Conservation (phyloP, 768 basidiomycete species). For the Sporobolomyces pararoseus region DNA sequence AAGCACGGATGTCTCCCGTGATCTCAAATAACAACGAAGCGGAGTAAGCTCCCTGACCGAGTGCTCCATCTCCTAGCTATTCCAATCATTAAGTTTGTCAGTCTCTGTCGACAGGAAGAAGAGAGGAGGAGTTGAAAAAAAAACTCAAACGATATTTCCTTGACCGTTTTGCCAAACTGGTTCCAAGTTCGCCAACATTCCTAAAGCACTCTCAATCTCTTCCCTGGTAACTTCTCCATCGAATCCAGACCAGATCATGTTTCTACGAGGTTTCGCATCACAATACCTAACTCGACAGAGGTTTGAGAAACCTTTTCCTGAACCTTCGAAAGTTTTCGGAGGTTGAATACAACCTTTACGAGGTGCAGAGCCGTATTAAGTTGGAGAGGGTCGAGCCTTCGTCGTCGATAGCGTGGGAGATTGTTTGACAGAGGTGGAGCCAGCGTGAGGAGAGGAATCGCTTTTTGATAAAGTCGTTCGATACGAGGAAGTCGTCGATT, state of each 20-base stretch:
- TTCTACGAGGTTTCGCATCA: neutral
- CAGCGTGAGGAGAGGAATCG: neutral
- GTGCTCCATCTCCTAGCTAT: constrained; percentile 17
- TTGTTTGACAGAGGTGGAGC: neutral
- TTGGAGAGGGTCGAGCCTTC: neutral
- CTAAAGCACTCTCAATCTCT: constrained; percentile 36
- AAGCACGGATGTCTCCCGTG: constrained; percentile 32
- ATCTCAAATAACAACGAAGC: constrained; percentile 32
- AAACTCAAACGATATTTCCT: constrained; percentile 20
- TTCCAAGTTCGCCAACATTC: constrained; percentile 19
- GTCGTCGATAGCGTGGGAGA: neutral
- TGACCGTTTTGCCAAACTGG: constrained; percentile 27
- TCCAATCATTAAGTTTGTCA: neutral
- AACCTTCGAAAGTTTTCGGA: constrained; percentile 15
- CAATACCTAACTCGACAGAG: constrained; percentile 29
- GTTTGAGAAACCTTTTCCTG: constrained; percentile 6
- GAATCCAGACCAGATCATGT: constrained; percentile 25
- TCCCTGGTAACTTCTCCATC: constrained; percentile 23
- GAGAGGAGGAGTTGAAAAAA: neutral
- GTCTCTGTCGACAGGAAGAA: neutral
- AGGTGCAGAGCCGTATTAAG: neutral
- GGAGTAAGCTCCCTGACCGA: constrained; percentile 32
- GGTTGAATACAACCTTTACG: neutral
- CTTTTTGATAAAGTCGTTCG: neutral
- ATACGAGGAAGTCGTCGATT: neutral